These are phyloP conservation scores for Mallotus nudiflorus DNA, from an alignment of 345 rosid species.

Conservation along the genomic window DNA sequence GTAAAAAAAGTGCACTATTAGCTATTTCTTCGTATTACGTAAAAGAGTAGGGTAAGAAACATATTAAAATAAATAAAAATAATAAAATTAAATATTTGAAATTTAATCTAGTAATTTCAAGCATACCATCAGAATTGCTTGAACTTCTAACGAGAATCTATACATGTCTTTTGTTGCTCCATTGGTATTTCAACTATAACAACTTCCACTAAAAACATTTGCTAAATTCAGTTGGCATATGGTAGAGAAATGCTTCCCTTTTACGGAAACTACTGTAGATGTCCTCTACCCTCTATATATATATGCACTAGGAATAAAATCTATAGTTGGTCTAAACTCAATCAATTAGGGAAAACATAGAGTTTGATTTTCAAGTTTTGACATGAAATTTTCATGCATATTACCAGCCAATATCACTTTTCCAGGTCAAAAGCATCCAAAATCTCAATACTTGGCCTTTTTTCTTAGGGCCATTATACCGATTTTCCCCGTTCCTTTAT, in stretches of 20 bases:
- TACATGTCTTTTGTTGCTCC: background rate
- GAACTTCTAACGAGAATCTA: background rate
- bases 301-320: background rate
- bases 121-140: background rate
- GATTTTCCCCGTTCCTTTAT: no score
- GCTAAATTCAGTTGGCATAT: background rate
- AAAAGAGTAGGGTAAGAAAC: no score
- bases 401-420: no score
- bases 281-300: background rate
- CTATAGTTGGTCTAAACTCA: background rate
- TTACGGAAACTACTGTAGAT: background rate
- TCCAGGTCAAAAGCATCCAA: no score
- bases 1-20: no score
- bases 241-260: background rate
- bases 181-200: background rate
- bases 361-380: background rate
- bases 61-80: no score
- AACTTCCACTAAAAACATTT: constrained; percentile 4
- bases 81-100: no score
- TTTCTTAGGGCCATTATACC: no score
- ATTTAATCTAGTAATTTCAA: no score
- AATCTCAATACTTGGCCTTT: no score
- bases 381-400: constrained; percentile 4
- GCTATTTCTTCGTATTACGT: no score
- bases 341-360: background rate